Conservation (phyloP, 805 yeast genomes). For the Schizosaccharomyces japonicus region DNA sequence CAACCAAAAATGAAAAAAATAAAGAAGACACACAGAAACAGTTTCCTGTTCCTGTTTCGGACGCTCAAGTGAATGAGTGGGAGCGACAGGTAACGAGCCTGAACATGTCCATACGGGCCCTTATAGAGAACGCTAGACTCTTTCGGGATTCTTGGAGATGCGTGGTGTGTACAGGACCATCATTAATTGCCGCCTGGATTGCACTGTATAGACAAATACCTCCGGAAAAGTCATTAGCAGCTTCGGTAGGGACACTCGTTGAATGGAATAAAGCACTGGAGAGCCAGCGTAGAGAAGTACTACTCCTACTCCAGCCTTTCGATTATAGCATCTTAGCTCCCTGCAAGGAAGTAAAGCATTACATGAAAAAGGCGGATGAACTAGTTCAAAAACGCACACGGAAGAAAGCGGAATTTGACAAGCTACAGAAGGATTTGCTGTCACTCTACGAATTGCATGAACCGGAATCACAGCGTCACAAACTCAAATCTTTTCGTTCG, state of each 20-base stretch:
- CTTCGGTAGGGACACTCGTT: background rate
- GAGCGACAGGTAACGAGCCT: background rate
- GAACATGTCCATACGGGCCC: background rate
- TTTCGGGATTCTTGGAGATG: background rate
- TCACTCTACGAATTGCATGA: background rate
- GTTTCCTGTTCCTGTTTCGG: background rate
- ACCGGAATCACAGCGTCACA: background rate
- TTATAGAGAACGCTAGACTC: background rate
- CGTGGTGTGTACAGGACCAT: background rate
- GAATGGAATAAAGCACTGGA: slow-evolving; percentile 1
- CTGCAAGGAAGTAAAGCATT: background rate
- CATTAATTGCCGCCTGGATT: slow-evolving; percentile 1
- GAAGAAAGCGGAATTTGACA: background rate
- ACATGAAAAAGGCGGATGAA: slow-evolving; percentile 1
- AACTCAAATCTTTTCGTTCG: background rate
- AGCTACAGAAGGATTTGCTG: background rate
- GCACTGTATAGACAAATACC: background rate
- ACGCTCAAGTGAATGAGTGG: background rate
- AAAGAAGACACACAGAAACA: too few relatives aligned
- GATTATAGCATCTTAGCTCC: background rate
- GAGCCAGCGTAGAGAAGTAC: background rate
- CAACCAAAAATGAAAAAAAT: too few relatives aligned
- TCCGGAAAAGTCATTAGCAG: background rate
- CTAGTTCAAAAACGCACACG: background rate
- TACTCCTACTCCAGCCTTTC: background rate